phyloP scores from a whole-genome alignment of 2,329 filamentous ascomycete species.

The Stromatinia cepivora region DNA sequence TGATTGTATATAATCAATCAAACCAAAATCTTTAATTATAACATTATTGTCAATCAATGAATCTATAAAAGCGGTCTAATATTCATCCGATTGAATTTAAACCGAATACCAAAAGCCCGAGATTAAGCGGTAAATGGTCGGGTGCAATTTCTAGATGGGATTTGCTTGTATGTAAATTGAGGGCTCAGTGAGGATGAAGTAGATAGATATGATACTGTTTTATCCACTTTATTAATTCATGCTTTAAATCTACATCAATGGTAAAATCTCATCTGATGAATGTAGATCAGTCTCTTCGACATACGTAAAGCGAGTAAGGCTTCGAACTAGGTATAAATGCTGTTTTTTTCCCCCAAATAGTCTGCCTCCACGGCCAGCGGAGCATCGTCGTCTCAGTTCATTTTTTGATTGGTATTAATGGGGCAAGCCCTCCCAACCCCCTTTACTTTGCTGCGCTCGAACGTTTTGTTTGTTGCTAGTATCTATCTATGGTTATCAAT shows the following conservation, averaged over 20 bases:
- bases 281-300: neutral
- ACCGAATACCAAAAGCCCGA: too few species aligned
- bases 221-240: neutral
- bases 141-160: neutral
- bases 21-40: too few species aligned
- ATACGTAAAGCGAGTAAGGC: neutral
- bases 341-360: neutral
- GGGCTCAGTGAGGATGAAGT: neutral
- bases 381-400: neutral
- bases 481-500: neutral
- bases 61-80: too few species aligned
- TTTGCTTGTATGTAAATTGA: neutral
- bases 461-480: neutral
- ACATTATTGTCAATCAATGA: too few species aligned
- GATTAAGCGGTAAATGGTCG: neutral
- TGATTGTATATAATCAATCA: too few species aligned
- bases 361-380: constrained; percentile 9
- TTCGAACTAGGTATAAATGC: too few species aligned
- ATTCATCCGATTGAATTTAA: too few species aligned
- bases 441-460: neutral
- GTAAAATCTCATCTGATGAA: neutral
- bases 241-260: neutral
- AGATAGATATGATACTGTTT: neutral
- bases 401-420: neutral
- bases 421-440: neutral